Evolutionary conservation across 2,329 filamentous ascomycete genomes (phyloP).

Genomic region (Aspergillus bombycis): DNA sequence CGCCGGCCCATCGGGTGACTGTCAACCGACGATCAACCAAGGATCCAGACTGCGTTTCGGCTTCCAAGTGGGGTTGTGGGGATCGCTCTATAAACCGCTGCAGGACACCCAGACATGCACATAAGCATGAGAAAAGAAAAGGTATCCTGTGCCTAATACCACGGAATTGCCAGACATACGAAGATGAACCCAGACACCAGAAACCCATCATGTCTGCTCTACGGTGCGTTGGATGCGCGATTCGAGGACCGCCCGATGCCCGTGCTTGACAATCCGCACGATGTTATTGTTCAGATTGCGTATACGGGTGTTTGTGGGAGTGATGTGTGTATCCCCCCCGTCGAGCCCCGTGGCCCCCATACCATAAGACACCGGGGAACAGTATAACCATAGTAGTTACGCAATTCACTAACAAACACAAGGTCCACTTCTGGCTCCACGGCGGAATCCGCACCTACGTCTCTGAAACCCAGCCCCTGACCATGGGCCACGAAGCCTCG

Average conservation of each 20-base stretch:
- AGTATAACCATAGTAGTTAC: too few relatives aligned
- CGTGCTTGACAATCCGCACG: conserved; percentile 36
- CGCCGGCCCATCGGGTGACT: not conserved
- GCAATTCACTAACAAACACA: not conserved
- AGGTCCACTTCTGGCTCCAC: conserved; percentile 46
- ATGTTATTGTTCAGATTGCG: conserved; percentile 49
- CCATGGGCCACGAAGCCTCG: conserved; percentile 41
- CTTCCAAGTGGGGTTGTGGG: not conserved
- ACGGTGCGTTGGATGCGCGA: conserved; percentile 41
- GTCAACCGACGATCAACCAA: not conserved
- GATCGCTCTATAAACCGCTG: not conserved
- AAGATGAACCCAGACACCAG: not conserved
- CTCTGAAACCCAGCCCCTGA: conserved; percentile 27
- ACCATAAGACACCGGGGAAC: too few relatives aligned
- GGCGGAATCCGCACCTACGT: conserved; percentile 38
- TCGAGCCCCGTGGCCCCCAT: too few relatives aligned
- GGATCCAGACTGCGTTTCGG: not conserved
- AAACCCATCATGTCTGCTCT: conserved; percentile 49
- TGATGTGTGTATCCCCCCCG: conserved; percentile 30
- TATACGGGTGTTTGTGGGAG: conserved; percentile 51
- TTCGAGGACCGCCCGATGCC: conserved; percentile 45
- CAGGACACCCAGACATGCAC: too few relatives aligned
- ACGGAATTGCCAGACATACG: too few relatives aligned
- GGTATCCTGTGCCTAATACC: too few relatives aligned
- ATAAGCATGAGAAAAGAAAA: too few relatives aligned